Percentiles rank a stretch among this genome's conserved stretches.
These are phyloP conservation scores for Candida nonsorbophila DNA, from an alignment of 805 yeast genomes.

Conservation along the genomic window DNA sequence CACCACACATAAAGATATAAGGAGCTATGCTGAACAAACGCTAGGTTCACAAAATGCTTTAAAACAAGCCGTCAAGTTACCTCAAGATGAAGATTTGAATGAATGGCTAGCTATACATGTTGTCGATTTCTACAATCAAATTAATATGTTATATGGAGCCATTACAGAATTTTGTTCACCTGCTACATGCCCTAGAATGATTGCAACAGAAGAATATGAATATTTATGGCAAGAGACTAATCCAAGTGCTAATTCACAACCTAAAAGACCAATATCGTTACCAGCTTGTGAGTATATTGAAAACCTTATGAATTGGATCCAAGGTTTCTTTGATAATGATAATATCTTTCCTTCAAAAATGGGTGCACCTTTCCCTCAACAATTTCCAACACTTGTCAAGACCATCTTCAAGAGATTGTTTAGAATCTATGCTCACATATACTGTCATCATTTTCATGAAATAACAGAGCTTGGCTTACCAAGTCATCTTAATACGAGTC, in stretches of 20 bases:
- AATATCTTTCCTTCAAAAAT: slow-evolving; percentile 82
- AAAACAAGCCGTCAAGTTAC: slow-evolving; percentile 88
- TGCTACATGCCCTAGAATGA: slow-evolving; percentile 91
- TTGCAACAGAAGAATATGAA: slow-evolving; percentile 95
- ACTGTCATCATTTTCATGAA: slow-evolving; percentile 97
- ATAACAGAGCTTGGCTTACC: slow-evolving; percentile 88
- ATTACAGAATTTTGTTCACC: slow-evolving; percentile 97
- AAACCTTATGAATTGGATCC: slow-evolving; percentile 91
- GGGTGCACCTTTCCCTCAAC: slow-evolving; percentile 89
- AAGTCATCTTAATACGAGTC: slow-evolving; percentile 87
- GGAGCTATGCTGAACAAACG: slow-evolving; percentile 90
- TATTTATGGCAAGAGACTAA: slow-evolving; percentile 90
- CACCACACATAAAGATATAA: slow-evolving; percentile 64
- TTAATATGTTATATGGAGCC: slow-evolving; percentile 93
- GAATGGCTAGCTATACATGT: slow-evolving; percentile 98
- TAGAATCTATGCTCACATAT: slow-evolving; percentile 94
- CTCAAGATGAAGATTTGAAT: slow-evolving; percentile 83
- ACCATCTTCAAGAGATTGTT: slow-evolving; percentile 88
- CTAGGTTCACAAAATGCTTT: slow-evolving; percentile 88
- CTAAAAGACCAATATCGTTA: slow-evolving; percentile 73
- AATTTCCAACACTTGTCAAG: slow-evolving; percentile 70
- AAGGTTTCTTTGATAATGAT: slow-evolving; percentile 87
- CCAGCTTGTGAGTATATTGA: slow-evolving; percentile 96
- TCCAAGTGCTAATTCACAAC: slow-evolving; percentile 19
- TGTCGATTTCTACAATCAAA: slow-evolving; percentile 94